Evolutionary conservation across 2,329 filamentous ascomycete species (phyloP).

Genomic region (Arthrobotrys iridis): DNA sequence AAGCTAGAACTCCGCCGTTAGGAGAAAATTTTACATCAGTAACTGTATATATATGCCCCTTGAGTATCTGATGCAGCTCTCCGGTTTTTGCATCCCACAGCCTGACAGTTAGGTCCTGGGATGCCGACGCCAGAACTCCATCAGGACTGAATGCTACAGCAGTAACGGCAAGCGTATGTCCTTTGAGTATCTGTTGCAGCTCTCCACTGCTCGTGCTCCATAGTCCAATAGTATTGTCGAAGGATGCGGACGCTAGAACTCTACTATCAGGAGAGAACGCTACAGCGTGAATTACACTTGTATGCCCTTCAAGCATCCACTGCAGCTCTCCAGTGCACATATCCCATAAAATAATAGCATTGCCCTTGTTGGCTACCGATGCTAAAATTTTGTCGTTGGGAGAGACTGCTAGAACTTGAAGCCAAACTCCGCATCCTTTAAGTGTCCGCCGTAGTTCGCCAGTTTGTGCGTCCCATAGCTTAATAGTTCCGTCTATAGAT

Average conservation of each 20-base stretch:
- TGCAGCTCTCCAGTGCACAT: no score
- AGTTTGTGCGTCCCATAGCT: conserved; percentile 90
- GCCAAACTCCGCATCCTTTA: no score
- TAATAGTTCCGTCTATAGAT: conserved; percentile 88
- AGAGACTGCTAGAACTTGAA: background rate
- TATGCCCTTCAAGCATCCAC: no score
- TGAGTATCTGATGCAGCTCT: background rate
- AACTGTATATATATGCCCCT: background rate
- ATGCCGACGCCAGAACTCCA: conserved; percentile 7
- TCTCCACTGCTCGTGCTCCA: background rate
- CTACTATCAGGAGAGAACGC: background rate
- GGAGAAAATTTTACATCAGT: background rate
- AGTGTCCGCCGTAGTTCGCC: no score
- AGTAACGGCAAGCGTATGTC: background rate
- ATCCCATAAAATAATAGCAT: conserved; percentile 92
- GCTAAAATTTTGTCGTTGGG: conserved; percentile 71
- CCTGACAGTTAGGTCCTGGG: conserved; percentile 57
- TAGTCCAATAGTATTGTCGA: background rate
- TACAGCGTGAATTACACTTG: no score
- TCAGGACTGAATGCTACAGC: background rate
- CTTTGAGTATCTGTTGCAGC: background rate
- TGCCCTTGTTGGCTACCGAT: conserved; percentile 83
- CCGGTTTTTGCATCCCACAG: conserved; percentile 2
- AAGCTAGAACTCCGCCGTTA: background rate
- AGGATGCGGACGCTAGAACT: no score